A percentile compares a stretch with the other conserved stretches of the same genome.
Evolutionary conservation across 371 early-diverging fungal species (phyloP).

Genomic region (Mortierella sp.): DNA sequence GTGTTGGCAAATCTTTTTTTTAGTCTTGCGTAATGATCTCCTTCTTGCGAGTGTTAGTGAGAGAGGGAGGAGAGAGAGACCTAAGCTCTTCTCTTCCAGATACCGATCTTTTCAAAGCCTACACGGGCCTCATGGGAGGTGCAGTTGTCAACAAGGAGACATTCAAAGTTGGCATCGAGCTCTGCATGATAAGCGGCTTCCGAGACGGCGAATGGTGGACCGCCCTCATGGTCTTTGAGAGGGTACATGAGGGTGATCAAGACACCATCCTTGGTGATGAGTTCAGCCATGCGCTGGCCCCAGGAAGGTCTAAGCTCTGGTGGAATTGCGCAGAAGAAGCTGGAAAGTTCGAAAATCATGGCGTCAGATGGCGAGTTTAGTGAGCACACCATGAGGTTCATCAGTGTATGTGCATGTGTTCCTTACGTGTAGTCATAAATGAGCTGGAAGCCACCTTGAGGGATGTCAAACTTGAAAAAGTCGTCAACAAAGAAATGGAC

Average conservation of each 20-base stretch:
- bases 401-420: neutral
- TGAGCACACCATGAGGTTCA: neutral
- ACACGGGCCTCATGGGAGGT: slow-evolving; percentile 59
- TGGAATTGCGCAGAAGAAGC: slow-evolving; percentile 87
- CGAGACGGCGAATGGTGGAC: slow-evolving; percentile 76
- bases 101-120: slow-evolving; percentile 69
- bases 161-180: slow-evolving; percentile 66
- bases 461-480: slow-evolving; percentile 76
- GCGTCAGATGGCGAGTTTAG: slow-evolving; percentile 1
- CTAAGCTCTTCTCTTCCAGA: slow-evolving; percentile 63
- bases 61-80: neutral
- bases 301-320: slow-evolving; percentile 74
- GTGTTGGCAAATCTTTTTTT: too few species aligned
- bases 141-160: slow-evolving; percentile 65
- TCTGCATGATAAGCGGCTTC: slow-evolving; percentile 63
- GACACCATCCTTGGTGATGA: slow-evolving; percentile 79
- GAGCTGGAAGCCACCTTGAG: slow-evolving; percentile 71
- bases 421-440: slow-evolving; percentile 87
- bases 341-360: slow-evolving; percentile 14
- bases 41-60: neutral
- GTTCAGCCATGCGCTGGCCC: slow-evolving; percentile 76
- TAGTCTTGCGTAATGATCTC: neutral
- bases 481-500: slow-evolving; percentile 72
- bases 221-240: slow-evolving; percentile 60
- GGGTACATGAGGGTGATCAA: slow-evolving; percentile 89